Evolutionary conservation across 139 green algal genomes (phyloP).

Genomic region (Chlamydomonas asymmetrica): DNA sequence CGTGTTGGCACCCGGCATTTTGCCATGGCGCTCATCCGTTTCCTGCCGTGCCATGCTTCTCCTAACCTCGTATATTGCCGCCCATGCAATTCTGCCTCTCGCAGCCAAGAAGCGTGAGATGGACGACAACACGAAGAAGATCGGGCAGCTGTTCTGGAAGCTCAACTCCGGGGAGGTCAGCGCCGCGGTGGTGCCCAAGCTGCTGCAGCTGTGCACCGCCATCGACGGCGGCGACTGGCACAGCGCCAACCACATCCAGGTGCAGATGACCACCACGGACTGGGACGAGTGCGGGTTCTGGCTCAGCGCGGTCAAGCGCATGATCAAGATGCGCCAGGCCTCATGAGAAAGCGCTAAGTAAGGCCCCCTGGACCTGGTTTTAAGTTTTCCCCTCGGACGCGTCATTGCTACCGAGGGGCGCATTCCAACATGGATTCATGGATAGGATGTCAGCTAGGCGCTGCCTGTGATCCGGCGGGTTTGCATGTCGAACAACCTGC

Average conservation of each 20-base stretch:
- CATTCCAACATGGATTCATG: neutral
- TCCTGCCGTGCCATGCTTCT: too few species aligned
- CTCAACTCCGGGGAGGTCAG: constrained; percentile 83
- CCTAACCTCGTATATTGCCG: too few species aligned
- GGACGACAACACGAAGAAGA: constrained; percentile 90
- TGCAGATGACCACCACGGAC: constrained; percentile 87
- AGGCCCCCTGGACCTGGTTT: neutral
- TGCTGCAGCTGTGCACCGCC: constrained; percentile 80
- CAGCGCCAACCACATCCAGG: constrained; percentile 75
- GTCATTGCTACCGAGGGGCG: neutral
- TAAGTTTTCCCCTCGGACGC: too few species aligned
- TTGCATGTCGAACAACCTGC: neutral
- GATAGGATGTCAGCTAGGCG: neutral
- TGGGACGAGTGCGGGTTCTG: constrained; percentile 94
- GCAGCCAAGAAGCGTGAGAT: constrained; percentile 88
- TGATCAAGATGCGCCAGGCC: constrained; percentile 85
- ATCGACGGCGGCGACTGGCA: constrained; percentile 80
- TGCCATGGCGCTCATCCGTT: too few species aligned
- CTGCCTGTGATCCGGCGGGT: neutral
- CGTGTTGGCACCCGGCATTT: too few species aligned
- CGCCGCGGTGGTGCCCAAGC: constrained; percentile 65
- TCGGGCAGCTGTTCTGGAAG: constrained; percentile 90
- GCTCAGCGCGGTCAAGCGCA: constrained; percentile 91
- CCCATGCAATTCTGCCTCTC: neutral
- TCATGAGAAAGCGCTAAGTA: constrained; percentile 14